Evolutionary conservation across 2,329 filamentous ascomycete species (phyloP), one percentile per base, ranked within the genome.

Genomic region (Diaporthe sp.): DNA sequence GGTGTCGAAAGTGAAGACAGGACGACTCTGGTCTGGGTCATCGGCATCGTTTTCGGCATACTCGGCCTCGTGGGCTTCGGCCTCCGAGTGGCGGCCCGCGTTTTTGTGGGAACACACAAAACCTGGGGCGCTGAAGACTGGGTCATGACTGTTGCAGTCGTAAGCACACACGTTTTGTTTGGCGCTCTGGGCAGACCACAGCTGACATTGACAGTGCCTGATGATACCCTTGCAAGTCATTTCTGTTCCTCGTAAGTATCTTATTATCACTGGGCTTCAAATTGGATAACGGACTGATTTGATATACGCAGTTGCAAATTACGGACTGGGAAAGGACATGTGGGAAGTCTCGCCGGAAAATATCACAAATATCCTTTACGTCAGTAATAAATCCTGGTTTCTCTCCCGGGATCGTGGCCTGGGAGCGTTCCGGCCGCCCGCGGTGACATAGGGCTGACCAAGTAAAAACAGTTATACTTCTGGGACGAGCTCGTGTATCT

Each of bases 301-400:
- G 4, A 25, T 28, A 4, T 3, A 35, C 19, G 13, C 77, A 84
- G 84, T 87, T 70, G 80, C 82, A 15, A 72, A 83, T 13, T 74
- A 80, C 55, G 86, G 85, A 3, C 80, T 87, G 7, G 86, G 86
- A 12, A 80, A 79, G 35, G 85, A 87, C 73, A 84, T 87, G 76
- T 87, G 86, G 86, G 84, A 81, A 42, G 79, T 87, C 6, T 79
- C 82, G 1, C 82, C 83, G 45, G 79, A 85, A n/a, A 78, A 86
- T 52, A 83, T 87, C 71, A 86, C 85, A 1, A 72, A 80, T 4
- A 82, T 86, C 74, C 83, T 87, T 54, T 82, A 83, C 60, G 82
- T 81, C 40, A 77, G 79, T 45, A 19, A 30, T 9, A n/a, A 15
- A 13, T 12, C 55, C 4, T 1, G 6, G 8, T 13, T 10, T 17